Evolutionary conservation across 2,329 filamentous ascomycete species (phyloP), one percentile per base, ranked within the genome.

Genomic region (Xylariaceae sp.): DNA sequence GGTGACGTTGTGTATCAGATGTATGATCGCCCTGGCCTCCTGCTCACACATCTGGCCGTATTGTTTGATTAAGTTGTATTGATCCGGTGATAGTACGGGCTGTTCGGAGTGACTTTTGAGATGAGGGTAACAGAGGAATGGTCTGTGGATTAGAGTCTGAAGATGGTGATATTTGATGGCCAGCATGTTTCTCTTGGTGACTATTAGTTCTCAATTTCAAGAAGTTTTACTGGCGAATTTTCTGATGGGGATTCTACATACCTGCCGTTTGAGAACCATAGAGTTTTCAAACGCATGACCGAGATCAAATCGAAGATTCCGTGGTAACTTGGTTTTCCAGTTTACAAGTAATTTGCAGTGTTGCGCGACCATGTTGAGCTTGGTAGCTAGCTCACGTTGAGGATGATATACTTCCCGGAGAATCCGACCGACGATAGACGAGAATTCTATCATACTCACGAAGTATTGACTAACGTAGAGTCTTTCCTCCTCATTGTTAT

Each of bases 131-230:
- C 40, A 42, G 22, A 42, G 12, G 21, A 33, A 42, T 11, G 40
- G 40, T 32, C 23, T 25, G 22, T 34, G 23, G 7, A 42, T 42
- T 12, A 42, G 27, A n/a, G 40, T 42, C 19, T 20, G 40, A n/a
- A 42, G 17, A 22, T 42, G 40, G 32, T 42, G 40, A n/a, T 20
- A 42, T 22, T 42, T 42, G 3, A 42, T 42, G 12, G 40, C 40
- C 11, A 42, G 19, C 40, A 42, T 42, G 17, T 42, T 42, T 42
- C 40, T 42, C 40, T 42, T n/a, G n/a, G n/a, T n/a, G n/a, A n/a
- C n/a, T n/a, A n/a, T n/a, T n/a, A n/a, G n/a, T n/a, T n/a, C n/a
- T n/a, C n/a, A n/a, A n/a, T n/a, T n/a, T n/a, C n/a, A n/a, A n/a
- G n/a, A n/a, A n/a, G n/a, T n/a, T n/a, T n/a, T n/a, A n/a, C n/a